These are phyloP conservation scores for Aegle marmelos DNA, from an alignment of 345 rosid genomes.

Conservation along the genomic window DNA sequence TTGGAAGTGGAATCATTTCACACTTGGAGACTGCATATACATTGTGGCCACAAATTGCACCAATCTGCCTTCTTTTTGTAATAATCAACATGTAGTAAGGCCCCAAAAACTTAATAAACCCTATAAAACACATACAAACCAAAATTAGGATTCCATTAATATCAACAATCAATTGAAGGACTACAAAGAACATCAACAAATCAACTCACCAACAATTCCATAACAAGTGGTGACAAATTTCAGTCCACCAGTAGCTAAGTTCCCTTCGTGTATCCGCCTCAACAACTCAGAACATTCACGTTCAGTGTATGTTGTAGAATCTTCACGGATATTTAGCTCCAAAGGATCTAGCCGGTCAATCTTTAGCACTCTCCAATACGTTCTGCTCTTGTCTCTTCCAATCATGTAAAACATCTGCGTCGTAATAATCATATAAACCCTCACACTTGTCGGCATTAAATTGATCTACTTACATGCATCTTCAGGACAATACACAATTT, in stretches of 20 bases:
- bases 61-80: conserved; percentile 83
- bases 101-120: conserved; percentile 90
- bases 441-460: background rate
- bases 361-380: conserved; percentile 76
- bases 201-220: conserved; percentile 83
- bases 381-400: conserved; percentile 68
- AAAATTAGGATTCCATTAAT: background rate
- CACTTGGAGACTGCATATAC: conserved; percentile 79
- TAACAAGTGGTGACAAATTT: conserved; percentile 82
- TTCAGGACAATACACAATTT: background rate
- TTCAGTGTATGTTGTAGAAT: conserved; percentile 67
- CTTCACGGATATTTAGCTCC: conserved; percentile 78
- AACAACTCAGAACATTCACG: conserved; percentile 71
- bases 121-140: conserved; percentile 33
- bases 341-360: conserved; percentile 68
- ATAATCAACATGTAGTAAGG: conserved; percentile 96
- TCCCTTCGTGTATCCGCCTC: conserved; percentile 90
- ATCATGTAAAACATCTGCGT: conserved; percentile 76
- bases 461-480: background rate
- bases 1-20: conserved; percentile 74
- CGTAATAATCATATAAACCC: conserved; percentile 4
- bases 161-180: background rate
- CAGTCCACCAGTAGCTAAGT: conserved; percentile 85
- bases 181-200: background rate
- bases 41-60: conserved; percentile 82